Percentiles rank a stretch among this genome's conserved stretches.
These are phyloP conservation scores for Hyphodiscus sp. DNA, from an alignment of 2,329 filamentous ascomycete species.

Conservation along the genomic window DNA sequence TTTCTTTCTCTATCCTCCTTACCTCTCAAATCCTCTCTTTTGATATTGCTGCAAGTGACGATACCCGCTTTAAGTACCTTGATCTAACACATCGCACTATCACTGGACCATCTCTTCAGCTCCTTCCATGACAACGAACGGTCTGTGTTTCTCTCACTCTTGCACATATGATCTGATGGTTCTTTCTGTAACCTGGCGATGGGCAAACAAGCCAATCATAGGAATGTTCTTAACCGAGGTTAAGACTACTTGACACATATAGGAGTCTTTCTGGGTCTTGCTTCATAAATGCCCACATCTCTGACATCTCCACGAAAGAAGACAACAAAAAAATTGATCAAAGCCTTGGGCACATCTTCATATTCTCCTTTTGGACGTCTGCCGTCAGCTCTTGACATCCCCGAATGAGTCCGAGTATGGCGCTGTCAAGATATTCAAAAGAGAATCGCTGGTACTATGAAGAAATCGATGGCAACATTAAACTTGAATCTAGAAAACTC, in stretches of 20 bases:
- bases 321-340: too few relatives aligned
- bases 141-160: not conserved
- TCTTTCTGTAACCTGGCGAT: not conserved
- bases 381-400: not conserved
- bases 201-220: not conserved
- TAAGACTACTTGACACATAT: not conserved
- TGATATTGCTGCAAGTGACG: too few relatives aligned
- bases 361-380: not conserved
- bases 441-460: conserved; percentile 9
- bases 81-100: too few relatives aligned
- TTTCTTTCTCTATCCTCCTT: too few relatives aligned
- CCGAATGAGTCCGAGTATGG: not conserved
- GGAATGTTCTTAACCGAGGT: not conserved
- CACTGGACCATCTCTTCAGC: not conserved
- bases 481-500: conserved; percentile 9
- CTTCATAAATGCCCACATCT: not conserved
- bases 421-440: conserved; percentile 5
- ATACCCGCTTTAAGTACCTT: too few relatives aligned
- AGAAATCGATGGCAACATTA: conserved; percentile 2
- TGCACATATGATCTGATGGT: not conserved
- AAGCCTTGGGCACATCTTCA: not conserved
- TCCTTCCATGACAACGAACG: not conserved
- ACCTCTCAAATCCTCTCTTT: too few relatives aligned
- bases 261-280: too few relatives aligned
- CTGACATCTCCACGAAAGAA: not conserved